Evolutionary conservation across 2,329 filamentous ascomycete species (phyloP).

Genomic region (Paracoccidioides brasiliensis): DNA sequence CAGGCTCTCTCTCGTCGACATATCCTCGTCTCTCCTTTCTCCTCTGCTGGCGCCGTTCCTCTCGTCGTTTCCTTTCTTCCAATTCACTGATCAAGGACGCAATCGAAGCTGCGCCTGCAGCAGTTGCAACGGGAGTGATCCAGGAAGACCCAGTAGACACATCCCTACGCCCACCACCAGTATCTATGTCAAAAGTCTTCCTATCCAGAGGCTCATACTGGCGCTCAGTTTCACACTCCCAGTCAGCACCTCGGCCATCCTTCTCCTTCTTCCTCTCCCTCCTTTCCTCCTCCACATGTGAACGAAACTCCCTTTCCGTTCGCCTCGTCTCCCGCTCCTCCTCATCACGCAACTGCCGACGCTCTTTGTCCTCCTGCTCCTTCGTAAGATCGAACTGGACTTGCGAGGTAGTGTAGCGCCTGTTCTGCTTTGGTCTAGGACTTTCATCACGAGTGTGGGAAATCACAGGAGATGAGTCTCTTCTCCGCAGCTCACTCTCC

Average conservation of each 20-base stretch:
- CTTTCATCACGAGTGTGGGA: conserved; percentile 20
- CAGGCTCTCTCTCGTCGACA: conserved; percentile 1
- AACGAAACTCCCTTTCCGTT: conserved; percentile 4
- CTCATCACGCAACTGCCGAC: conserved; percentile 14
- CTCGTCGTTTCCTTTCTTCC: conserved; percentile 21
- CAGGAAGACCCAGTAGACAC: conserved; percentile 16
- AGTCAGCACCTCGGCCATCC: not conserved
- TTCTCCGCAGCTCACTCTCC: conserved; percentile 23
- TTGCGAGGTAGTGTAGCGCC: conserved; percentile 24
- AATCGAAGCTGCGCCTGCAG: conserved; percentile 36
- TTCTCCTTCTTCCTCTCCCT: not conserved
- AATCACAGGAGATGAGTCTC: conserved; percentile 35
- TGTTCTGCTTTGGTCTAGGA: conserved; percentile 14
- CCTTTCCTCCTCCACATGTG: not conserved
- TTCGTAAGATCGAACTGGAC: conserved; percentile 47
- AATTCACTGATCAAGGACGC: conserved; percentile 30
- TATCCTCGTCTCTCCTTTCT: conserved; percentile 27
- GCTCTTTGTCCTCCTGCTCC: conserved; percentile 41
- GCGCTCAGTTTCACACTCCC: not conserved
- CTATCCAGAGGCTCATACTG: conserved; percentile 4
- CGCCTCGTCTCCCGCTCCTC: conserved; percentile 10
- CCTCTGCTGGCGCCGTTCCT: conserved; percentile 26
- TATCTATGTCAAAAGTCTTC: conserved; percentile 14
- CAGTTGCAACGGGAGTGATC: conserved; percentile 34
- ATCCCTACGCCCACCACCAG: conserved; percentile 11